Percentiles rank a stretch among this genome's conserved stretches.
Conservation (phyloP, 192 early-diverging fungal genomes). For the Gigaspora rosea region DNA sequence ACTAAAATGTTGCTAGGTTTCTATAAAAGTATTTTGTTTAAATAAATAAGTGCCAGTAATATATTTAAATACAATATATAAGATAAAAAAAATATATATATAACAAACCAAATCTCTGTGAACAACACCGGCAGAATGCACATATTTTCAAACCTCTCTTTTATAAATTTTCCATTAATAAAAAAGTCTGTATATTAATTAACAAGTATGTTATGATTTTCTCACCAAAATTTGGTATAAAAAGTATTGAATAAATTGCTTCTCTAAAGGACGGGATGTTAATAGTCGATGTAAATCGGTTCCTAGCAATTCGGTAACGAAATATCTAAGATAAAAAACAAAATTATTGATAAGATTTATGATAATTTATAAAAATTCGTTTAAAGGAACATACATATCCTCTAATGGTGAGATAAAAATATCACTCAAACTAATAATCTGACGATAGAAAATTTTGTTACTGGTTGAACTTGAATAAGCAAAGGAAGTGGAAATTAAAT, state of each 20-base stretch:
- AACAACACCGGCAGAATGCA: conserved; percentile 94
- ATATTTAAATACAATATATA: neutral
- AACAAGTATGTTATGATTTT: neutral
- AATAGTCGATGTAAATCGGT: conserved; percentile 94
- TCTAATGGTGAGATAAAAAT: conserved; percentile 93
- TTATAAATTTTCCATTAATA: conserved; percentile 2
- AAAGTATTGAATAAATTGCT: conserved; percentile 97
- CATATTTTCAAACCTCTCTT: conserved; percentile 87
- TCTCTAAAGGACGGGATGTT: conserved; percentile 86
- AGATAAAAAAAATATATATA: conserved; percentile 17
- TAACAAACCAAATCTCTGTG: conserved; percentile 92
- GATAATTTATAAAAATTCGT: neutral
- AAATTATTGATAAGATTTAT: neutral
- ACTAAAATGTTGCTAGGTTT: conserved; percentile 97
- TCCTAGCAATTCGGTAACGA: conserved; percentile 94
- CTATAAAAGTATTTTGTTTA: conserved; percentile 31
- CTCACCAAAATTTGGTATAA: conserved; percentile 90
- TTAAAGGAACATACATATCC: conserved; percentile 68
- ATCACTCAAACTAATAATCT: conserved; percentile 90
- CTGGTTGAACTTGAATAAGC: neutral
- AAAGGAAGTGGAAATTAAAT: neutral
- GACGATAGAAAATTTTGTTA: neutral
- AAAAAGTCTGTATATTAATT: conserved; percentile 4
- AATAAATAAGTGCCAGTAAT: neutral
- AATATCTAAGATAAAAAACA: conserved; percentile 65